Evolutionary conservation across 495 filamentous ascomycete genomes (phyloP), one percentile per base, ranked within the genome.

Genomic region (Cercophora samala): DNA sequence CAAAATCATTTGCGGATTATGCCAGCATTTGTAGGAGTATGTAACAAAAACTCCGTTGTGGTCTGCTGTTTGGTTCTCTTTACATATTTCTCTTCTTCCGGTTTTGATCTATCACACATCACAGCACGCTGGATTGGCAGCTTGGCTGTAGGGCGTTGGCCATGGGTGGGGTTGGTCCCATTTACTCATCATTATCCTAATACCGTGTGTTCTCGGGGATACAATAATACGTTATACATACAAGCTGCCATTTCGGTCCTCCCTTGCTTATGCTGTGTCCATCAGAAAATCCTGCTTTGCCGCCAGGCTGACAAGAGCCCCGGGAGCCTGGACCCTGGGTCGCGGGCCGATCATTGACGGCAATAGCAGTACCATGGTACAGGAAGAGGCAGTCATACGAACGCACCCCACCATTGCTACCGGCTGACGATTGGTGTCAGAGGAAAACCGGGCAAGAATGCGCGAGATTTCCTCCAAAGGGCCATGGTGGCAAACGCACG

Each of bases 341-440:
- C 18, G 60, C 60, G 60, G 58, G 60, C 60, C 26, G 60, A 62
- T 18, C 11, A 22, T 46, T 2, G 37, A 46, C 37, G 37, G 37
- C 37, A 46, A 46, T 46, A 17, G 13, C 37, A 46, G 37, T 46
- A 46, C 37, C 37, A 13, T 46, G 37, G 37, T 9, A 46, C 37
- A 46, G 37, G 11, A 46, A 8, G 13, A 46, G 37, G 37, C 37
- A 46, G 37, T 46, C 37, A 46, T 11, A 46, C 37, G 37, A 9
- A 46, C 37, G 37, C 37, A 46, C 37, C 37, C 37, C 37, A 46
- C 37, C 60, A 62, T 23, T 66, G 63, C 22, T 53, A 65, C 63
- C 66, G 69, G 63, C 64, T 68, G 51, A n/a, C n/a, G 65, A 60
- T 67, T 46, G 37, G 37, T 13, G 37, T 46, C 11, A 46, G 65